Evolutionary conservation across 2,329 filamentous ascomycete genomes (phyloP), one percentile per base, ranked within the genome.

Genomic region (Pseudomassariella vexata): DNA sequence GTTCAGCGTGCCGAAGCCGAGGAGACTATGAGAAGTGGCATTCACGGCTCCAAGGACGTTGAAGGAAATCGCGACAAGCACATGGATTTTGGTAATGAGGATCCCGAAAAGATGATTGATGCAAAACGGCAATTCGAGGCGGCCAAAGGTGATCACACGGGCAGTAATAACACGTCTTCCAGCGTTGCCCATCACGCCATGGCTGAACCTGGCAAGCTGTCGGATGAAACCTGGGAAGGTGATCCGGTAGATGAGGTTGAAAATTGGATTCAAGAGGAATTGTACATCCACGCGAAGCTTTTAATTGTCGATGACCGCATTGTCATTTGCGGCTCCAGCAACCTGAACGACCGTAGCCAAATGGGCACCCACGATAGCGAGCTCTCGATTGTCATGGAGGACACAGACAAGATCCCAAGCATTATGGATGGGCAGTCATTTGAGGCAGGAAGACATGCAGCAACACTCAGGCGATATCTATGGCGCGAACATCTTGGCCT

Each of bases 231-330:
- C 1, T 95, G 87, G 85, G 82, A 89, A 11, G 82, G 85, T 11
- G 66, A 82, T 4, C 63, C 77, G 0, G 75, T 90, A 45, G 74
- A 76, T 2, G 92, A 96, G 56, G 82, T 88, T 36, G 73, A 82
- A 33, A 86, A 94, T 53, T 94, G 92, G 67, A 82, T 96, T 37
- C 90, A 95, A 53, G 92, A 98, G 55, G 90, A 98, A 57, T 73
- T 96, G 2, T 98, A 98, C 55, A 82, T 96, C 28, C 92, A 98
- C 56, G 84, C 79, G 14, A 98, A 96, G 63, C 70, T 95, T 20
- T 72, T 92, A 44, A 90, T 95, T 45, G 83, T 82, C 2, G 89
- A 96, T 52, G 90, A 96, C 56, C 78, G 80, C 34, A 73, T 87
- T 28, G 87, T 84, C 2, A 76, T 95, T 32, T 92, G 87, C 53